Evolutionary conservation across 2,329 filamentous ascomycete genomes (phyloP).

Genomic region (Clonostachys byssicola): DNA sequence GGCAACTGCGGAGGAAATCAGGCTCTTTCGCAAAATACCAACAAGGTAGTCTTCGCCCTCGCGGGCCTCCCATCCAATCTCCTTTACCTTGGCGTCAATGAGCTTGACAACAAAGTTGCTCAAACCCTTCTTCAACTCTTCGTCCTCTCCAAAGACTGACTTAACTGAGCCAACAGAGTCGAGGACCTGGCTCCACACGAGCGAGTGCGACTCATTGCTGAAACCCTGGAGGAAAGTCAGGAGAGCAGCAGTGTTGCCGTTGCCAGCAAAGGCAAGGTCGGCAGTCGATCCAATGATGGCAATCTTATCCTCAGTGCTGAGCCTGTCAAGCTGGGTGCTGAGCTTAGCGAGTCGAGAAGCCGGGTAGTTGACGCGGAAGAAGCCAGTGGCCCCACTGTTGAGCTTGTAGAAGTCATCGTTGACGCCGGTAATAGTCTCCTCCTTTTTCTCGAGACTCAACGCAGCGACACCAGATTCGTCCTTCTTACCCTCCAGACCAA

Average conservation of each 20-base stretch:
- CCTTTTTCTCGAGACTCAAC: slow-evolving; percentile 69
- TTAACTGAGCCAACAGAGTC: slow-evolving; percentile 73
- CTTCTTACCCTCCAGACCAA: slow-evolving; percentile 75
- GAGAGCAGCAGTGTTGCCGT: slow-evolving; percentile 76
- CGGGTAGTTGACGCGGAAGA: slow-evolving; percentile 90
- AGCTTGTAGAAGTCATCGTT: slow-evolving; percentile 87
- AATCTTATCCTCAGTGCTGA: slow-evolving; percentile 87
- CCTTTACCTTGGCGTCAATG: slow-evolving; percentile 68
- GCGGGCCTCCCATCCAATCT: slow-evolving; percentile 83
- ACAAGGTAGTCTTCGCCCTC: slow-evolving; percentile 76
- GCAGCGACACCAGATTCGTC: slow-evolving; percentile 58
- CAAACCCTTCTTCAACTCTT: slow-evolving; percentile 66
- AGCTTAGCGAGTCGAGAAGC: slow-evolving; percentile 78
- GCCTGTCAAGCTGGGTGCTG: slow-evolving; percentile 67
- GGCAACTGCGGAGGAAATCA: slow-evolving; percentile 71
- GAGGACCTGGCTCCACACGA: slow-evolving; percentile 86
- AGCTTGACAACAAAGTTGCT: slow-evolving; percentile 77
- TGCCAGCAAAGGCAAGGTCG: slow-evolving; percentile 82
- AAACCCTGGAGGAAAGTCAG: slow-evolving; percentile 85
- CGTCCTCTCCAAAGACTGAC: slow-evolving; percentile 78
- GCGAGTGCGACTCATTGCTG: slow-evolving; percentile 72
- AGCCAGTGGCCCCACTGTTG: slow-evolving; percentile 84
- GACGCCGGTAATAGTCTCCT: slow-evolving; percentile 71
- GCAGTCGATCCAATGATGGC: slow-evolving; percentile 86
- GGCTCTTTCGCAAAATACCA: slow-evolving; percentile 75